These are phyloP conservation scores for Metschnikowia gruessii DNA, from an alignment of 805 yeast species.

Conservation along the genomic window DNA sequence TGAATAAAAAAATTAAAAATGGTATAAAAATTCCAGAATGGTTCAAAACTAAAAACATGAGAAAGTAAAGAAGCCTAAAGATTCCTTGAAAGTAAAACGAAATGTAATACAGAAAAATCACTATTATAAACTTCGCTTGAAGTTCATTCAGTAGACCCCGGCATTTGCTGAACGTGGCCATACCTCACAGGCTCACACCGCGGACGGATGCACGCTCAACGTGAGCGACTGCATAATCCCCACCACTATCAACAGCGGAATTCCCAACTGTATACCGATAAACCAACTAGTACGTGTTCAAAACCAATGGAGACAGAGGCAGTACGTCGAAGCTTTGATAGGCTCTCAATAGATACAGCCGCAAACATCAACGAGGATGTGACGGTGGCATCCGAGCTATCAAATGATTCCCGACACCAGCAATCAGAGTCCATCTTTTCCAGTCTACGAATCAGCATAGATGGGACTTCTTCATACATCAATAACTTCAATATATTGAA, in stretches of 20 bases:
- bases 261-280: background rate
- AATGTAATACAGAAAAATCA: too few relatives aligned
- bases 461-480: conserved; percentile 14
- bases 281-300: background rate
- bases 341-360: conserved; percentile 18
- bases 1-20: too few relatives aligned
- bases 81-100: too few relatives aligned
- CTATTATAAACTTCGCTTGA: background rate
- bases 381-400: conserved; percentile 16
- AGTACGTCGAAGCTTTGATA: conserved; percentile 12
- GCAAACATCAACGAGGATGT: conserved; percentile 20
- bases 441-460: conserved; percentile 17
- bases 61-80: too few relatives aligned
- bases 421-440: conserved; percentile 18
- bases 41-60: too few relatives aligned
- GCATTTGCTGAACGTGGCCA: background rate
- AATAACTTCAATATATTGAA: conserved; percentile 17
- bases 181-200: background rate
- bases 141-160: too few relatives aligned
- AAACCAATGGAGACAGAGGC: conserved; percentile 15
- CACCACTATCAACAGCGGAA: conserved; percentile 2
- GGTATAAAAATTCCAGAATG: too few relatives aligned
- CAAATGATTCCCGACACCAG: conserved; percentile 13
- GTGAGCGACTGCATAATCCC: conserved; percentile 4
- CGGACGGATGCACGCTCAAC: conserved; percentile 1